phyloP scores from a whole-genome alignment of 1,284 basidiomycete genomes.

The Dichomitus squalens region DNA sequence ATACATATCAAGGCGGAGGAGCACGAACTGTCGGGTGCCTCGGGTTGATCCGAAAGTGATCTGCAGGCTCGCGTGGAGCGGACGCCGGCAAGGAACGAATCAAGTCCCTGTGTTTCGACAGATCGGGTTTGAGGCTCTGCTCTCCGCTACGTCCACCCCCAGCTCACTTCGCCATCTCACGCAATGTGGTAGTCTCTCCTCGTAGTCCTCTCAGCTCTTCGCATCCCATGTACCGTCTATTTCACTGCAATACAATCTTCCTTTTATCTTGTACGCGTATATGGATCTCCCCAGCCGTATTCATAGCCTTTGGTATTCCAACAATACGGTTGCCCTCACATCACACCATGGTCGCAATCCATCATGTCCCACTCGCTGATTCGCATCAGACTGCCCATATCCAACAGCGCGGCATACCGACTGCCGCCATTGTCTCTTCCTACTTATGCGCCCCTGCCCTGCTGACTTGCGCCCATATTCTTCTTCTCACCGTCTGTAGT shows the following conservation, averaged over 20 bases:
- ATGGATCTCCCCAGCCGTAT: not conserved
- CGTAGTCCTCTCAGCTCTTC: not conserved
- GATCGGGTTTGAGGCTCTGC: too few species aligned
- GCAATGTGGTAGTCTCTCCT: too few species aligned
- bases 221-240: not conserved
- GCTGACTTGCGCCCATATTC: conserved; percentile 1
- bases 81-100: conserved; percentile 10
- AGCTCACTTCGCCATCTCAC: too few species aligned
- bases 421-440: not conserved
- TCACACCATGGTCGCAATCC: conserved; percentile 22
- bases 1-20: not conserved
- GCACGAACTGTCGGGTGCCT: too few species aligned
- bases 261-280: too few species aligned
- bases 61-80: conserved; percentile 11
- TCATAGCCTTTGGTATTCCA: not conserved
- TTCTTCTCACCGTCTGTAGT: conserved; percentile 16
- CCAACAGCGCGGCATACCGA: conserved; percentile 1
- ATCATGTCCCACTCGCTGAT: conserved; percentile 26
- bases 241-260: too few species aligned
- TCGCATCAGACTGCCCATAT: conserved; percentile 9
- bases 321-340: conserved; percentile 5
- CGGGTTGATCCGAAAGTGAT: conserved; percentile 9
- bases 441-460: conserved; percentile 8
- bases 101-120: too few species aligned
- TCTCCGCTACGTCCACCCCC: too few species aligned